Percentiles rank a stretch among this genome's conserved stretches.
Evolutionary conservation across 495 filamentous ascomycete species (phyloP).

Genomic region (Annulohypoxylon bovei): DNA sequence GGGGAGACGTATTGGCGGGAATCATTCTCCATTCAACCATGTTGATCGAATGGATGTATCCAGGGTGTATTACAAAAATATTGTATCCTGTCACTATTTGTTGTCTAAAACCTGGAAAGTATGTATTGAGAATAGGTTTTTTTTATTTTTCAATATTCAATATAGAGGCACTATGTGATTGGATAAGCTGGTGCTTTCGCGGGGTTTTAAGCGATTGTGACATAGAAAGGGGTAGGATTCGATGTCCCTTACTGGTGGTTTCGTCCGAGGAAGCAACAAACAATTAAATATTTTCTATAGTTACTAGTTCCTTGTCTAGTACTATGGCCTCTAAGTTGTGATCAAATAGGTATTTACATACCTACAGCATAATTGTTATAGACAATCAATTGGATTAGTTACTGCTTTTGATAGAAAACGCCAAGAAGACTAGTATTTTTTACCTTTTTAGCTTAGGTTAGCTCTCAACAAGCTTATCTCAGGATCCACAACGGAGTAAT

Average conservation of each 20-base stretch:
- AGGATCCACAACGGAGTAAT: slow-evolving; percentile 22
- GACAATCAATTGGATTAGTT: slow-evolving; percentile 2
- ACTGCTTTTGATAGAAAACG: slow-evolving; percentile 1
- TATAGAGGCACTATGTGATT: background rate
- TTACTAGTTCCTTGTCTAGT: background rate
- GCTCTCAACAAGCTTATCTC: slow-evolving; percentile 36
- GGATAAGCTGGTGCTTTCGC: background rate
- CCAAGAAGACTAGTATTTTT: slow-evolving; percentile 9
- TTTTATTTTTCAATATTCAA: slow-evolving; percentile 13
- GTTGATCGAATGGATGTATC: slow-evolving; percentile 20
- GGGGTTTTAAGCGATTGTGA: slow-evolving; percentile 3
- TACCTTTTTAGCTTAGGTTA: slow-evolving; percentile 19
- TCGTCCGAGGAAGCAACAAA: background rate
- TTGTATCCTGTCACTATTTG: slow-evolving; percentile 8
- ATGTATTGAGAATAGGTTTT: slow-evolving; percentile 1
- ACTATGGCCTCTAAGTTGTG: background rate
- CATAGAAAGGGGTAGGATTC: slow-evolving; percentile 2
- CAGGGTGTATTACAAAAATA: slow-evolving; percentile 3
- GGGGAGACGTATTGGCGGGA: background rate
- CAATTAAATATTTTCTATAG: background rate
- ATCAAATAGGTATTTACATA: background rate
- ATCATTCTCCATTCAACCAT: slow-evolving; percentile 6
- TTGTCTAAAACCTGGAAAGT: background rate
- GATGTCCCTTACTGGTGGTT: background rate
- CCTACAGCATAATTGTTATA: background rate